Evolutionary conservation across 2,329 filamentous ascomycete genomes (phyloP), one percentile per base, ranked within the genome.

Genomic region (Microcyclosporella mali): DNA sequence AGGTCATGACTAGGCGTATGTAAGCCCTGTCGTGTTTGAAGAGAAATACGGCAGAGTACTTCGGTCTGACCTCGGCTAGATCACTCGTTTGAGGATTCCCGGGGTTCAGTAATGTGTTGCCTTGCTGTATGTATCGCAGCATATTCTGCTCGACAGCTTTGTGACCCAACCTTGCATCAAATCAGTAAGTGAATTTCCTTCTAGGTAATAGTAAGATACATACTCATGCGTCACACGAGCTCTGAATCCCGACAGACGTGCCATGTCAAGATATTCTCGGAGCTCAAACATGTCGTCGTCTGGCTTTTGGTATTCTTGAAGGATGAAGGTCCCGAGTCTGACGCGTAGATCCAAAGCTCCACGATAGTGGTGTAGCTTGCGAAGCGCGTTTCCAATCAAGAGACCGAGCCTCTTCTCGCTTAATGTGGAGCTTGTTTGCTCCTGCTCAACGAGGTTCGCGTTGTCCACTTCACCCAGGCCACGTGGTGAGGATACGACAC

Each of bases 261-360:
- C 46, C 56, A 65, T 64, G 8, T 45, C 47, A 27, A 55, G 45
- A 33, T 64, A 67, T 2, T 64, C 59, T 7, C 51, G 43, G 8
- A 66, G 47, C 11, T 51, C 48, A 27, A 59, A 60, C 4, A 48
- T 32, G 2, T 37, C 52, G 12, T 53, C 49, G 16, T 42, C 25
- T 12, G 50, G 47, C 10, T 49, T 41, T 34, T 43, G 52, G 38
- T 53, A 64, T 14, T 45, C 46, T 2, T 33, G 46, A 8, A 64
- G 39, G 12, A 61, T 33, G 25, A 66, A 63, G 2, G 47, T 62
- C 4, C 66, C 66, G n/a, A 68, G 56, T 4, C 57, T 53, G 6
- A 66, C 46, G 11, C 63, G 60, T 33, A 68, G 45, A 2, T 55
- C 51, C 19, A 67, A 40, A 16, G 57, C 43, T 25, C 63, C 65